Evolutionary conservation across 2,329 filamentous ascomycete species (phyloP).

Genomic region (Leptographium procerum): DNA sequence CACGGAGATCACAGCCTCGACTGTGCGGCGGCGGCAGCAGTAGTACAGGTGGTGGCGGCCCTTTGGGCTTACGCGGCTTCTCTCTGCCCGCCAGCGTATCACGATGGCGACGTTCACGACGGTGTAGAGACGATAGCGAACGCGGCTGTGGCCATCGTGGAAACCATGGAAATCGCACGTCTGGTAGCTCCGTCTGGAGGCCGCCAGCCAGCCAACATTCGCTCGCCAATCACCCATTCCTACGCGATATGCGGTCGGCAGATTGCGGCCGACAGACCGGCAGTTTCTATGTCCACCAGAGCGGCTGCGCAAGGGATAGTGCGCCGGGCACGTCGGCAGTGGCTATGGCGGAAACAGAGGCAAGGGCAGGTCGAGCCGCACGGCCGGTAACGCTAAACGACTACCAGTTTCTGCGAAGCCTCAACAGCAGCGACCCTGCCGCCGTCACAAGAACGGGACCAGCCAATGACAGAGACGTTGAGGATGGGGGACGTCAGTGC

Average conservation of each 20-base stretch:
- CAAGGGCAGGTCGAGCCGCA: slow-evolving; percentile 1
- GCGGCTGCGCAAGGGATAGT: background rate
- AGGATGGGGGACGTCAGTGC: background rate
- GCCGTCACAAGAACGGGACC: background rate
- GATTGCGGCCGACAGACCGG: background rate
- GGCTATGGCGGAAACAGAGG: slow-evolving; percentile 7
- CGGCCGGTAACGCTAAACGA: slow-evolving; percentile 10
- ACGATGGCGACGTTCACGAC: background rate
- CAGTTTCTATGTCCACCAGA: background rate
- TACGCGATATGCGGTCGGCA: background rate
- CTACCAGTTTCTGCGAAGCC: slow-evolving; percentile 9
- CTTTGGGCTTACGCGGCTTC: background rate
- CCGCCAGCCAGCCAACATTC: slow-evolving; percentile 13
- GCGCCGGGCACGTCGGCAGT: background rate
- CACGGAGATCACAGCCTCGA: slow-evolving; percentile 4
- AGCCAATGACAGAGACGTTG: background rate
- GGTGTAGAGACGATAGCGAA: background rate
- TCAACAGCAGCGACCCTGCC: background rate
- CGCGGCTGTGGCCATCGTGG: background rate
- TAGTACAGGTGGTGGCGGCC: background rate
- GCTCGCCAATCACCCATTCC: slow-evolving; percentile 7
- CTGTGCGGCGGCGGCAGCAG: background rate
- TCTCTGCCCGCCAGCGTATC: background rate
- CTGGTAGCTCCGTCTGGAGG: slow-evolving; percentile 6
- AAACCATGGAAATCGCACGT: background rate